phyloP scores from a whole-genome alignment of 2,329 filamentous ascomycete species.

The Colletotrichum godetiae region DNA sequence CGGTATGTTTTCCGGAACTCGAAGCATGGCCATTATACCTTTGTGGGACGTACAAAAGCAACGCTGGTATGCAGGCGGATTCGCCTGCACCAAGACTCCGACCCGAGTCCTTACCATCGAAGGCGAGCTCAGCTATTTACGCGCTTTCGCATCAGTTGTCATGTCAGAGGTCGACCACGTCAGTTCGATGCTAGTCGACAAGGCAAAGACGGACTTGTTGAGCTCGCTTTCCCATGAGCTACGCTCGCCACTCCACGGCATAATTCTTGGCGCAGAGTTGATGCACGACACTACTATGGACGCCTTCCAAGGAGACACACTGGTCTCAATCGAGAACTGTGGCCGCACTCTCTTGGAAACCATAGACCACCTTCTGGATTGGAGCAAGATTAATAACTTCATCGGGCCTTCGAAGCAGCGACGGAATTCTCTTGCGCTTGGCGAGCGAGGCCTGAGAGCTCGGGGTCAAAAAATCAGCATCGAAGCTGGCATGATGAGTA shows the following conservation, averaged over 20 bases:
- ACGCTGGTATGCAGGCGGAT: conserved; percentile 61
- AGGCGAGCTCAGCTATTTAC: conserved; percentile 62
- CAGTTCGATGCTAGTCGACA: conserved; percentile 49
- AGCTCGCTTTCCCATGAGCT: conserved; percentile 72
- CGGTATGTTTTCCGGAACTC: conserved; percentile 53
- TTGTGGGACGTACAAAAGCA: conserved; percentile 59
- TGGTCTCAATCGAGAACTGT: conserved; percentile 57
- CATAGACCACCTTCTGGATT: conserved; percentile 60
- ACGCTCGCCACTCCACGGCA: conserved; percentile 69
- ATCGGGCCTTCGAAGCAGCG: conserved; percentile 19
- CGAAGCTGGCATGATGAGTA: conserved; percentile 38
- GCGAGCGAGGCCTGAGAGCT: conserved; percentile 12
- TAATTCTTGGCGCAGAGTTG: conserved; percentile 65
- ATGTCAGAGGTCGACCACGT: conserved; percentile 67
- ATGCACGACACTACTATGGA: conserved; percentile 62
- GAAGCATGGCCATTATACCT: conserved; percentile 59
- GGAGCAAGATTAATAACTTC: conserved; percentile 52
- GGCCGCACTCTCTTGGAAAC: conserved; percentile 59
- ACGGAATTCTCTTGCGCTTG: conserved; percentile 26
- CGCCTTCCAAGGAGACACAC: conserved; percentile 53
- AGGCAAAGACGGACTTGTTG: conserved; percentile 68
- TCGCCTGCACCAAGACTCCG: conserved; percentile 58
- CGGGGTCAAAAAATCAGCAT: conserved; percentile 18
- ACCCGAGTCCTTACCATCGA: conserved; percentile 56
- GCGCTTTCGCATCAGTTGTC: conserved; percentile 63